Base-by-base conservation (phyloP, 768 basidiomycete species). In the Hydnum rufescens region DNA sequence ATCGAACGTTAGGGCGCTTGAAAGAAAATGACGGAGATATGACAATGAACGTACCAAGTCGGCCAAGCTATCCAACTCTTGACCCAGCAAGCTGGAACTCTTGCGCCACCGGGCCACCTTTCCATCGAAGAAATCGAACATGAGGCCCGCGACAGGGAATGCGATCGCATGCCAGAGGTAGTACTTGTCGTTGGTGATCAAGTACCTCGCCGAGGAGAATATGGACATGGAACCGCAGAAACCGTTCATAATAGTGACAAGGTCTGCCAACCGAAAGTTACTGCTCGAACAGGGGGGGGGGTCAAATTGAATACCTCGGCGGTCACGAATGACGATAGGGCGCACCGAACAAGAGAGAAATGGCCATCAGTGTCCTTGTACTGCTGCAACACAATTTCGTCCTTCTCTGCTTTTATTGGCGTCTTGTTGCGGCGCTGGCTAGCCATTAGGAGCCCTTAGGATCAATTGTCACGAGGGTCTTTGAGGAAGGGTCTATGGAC, bases 181-280 rank as follows among this genome's bases (percentile, higher is more conserved):
- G 60, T 77, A 76, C 56, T 75, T 73, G 62, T 92, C 82, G 56
- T 81, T 76, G 23, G 80, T 79, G 42, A 80, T 53, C 59, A 96
- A 75, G 71, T 92, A 99, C 51, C 78, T 78, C 44, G 86, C 90
- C 4, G 87, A 90, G 32, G 81, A 85, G 66, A 97, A 90, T 63
- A 99, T 76, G 26, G 90, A 96, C 60, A 93, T 81, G 18, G 85
- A 84, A 54, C 95, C 95, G 68, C 95, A 99, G 65, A 97, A 82
- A 43, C 95, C 95, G 64, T 99, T 99, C 82, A 92, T 90, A 58
- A 99, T 89, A 32, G 95, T 99, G 60, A 99, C 89, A 50, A 95
- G 74, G 70, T 99, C 95, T 58, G 95, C 95, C 26, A 97, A 76
- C 51, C 92, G 86, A 64, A 99, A 99, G 66, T 96, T 97, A 60